Evolutionary conservation across 2,329 filamentous ascomycete species (phyloP).

Genomic region (Cordyceps cicadae): DNA sequence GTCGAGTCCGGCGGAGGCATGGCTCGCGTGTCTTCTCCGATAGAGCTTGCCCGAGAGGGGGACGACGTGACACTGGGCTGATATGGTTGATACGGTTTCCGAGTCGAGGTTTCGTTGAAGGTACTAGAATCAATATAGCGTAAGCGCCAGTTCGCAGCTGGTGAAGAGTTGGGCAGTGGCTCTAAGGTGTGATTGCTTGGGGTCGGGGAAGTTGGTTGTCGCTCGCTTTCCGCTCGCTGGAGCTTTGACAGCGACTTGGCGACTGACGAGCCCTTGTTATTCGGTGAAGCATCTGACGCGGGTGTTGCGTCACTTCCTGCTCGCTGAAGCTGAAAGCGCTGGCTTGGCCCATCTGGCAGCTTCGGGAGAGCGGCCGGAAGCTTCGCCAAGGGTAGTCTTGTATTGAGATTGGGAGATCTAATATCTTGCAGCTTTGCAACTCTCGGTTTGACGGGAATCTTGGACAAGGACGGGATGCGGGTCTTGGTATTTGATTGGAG

Average conservation of each 20-base stretch:
- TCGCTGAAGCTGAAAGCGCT: constrained; percentile 21
- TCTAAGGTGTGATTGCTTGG: neutral
- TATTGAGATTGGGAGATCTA: constrained; percentile 20
- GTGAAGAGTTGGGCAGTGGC: neutral
- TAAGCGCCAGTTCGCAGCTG: neutral
- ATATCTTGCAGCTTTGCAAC: constrained; percentile 45
- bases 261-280: neutral
- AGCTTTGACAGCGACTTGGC: neutral
- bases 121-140: constrained; percentile 29
- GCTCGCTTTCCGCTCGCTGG: constrained; percentile 6
- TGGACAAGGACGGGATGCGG: neutral
- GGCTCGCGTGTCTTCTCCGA: constrained; percentile 47
- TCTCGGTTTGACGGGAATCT: neutral
- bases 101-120: constrained; percentile 9
- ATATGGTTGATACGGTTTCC: constrained; percentile 32
- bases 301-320: neutral
- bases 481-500: neutral
- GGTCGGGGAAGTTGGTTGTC: neutral
- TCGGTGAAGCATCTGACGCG: too few relatives aligned
- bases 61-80: constrained; percentile 44
- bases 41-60: constrained; percentile 38
- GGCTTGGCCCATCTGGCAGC: constrained; percentile 42
- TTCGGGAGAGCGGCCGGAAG: constrained; percentile 36
- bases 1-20: constrained; percentile 57
- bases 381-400: constrained; percentile 22